Evolutionary conservation across 2,329 filamentous ascomycete genomes (phyloP).

Genomic region (Penicillium hordei): DNA sequence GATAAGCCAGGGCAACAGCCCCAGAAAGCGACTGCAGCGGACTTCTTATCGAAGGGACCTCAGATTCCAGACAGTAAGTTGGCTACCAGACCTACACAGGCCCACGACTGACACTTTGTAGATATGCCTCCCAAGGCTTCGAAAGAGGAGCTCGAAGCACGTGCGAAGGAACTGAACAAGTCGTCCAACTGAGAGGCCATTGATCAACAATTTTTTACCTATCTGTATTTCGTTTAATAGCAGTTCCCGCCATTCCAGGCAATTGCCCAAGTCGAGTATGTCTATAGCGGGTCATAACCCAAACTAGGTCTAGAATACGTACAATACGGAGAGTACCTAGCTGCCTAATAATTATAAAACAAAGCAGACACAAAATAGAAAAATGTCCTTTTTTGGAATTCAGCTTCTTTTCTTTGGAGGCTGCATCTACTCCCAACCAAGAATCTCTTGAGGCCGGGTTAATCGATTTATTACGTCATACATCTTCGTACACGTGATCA

Average conservation of each 20-base stretch:
- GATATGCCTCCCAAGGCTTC: conserved; percentile 47
- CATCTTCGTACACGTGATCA: conserved; percentile 12
- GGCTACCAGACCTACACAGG: neutral
- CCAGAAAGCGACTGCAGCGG: conserved; percentile 34
- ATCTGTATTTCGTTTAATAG: neutral
- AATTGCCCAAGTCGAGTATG: neutral
- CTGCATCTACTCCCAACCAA: neutral
- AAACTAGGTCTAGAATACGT: neutral
- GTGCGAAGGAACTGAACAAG: conserved; percentile 63
- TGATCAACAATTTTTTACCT: neutral
- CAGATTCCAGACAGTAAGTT: conserved; percentile 43
- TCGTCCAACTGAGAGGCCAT: neutral
- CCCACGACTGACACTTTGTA: conserved; percentile 15
- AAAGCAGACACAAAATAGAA: neutral
- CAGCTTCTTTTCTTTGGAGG: neutral
- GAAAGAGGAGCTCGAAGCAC: conserved; percentile 67
- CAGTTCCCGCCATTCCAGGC: neutral
- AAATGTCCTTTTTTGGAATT: neutral
- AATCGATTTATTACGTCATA: conserved; percentile 19
- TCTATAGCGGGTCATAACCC: neutral
- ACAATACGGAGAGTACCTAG: neutral
- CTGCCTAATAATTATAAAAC: neutral
- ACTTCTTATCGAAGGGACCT: conserved; percentile 47
- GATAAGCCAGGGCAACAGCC: conserved; percentile 34
- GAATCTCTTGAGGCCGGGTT: neutral